Conservation (phyloP, 2,329 filamentous ascomycete genomes). For the Fusarium anthophilum region DNA sequence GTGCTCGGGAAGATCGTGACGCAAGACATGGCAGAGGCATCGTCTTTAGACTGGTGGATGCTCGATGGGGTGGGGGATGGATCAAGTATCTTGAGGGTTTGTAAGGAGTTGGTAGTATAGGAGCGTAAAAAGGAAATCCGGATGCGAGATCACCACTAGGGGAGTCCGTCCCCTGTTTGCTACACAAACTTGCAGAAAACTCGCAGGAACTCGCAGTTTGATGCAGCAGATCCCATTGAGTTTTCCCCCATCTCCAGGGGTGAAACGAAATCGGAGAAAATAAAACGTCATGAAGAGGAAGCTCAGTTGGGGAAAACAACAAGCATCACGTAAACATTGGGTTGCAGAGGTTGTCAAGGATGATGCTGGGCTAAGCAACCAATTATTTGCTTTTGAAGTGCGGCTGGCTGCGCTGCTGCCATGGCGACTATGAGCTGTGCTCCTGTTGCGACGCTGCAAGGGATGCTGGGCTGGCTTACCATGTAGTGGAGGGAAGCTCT, state of each 20-base stretch:
- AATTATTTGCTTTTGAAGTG: constrained; percentile 31
- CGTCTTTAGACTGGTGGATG: constrained; percentile 29
- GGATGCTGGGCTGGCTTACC: constrained; percentile 6
- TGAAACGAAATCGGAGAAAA: constrained; percentile 18
- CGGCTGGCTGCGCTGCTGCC: constrained; percentile 43
- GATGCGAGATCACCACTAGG: constrained; percentile 2
- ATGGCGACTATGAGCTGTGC: constrained; percentile 44
- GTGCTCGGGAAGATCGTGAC: constrained; percentile 44
- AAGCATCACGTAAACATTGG: constrained; percentile 36
- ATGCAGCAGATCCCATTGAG: neutral
- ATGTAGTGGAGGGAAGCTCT: constrained; percentile 25
- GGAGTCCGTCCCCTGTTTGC: neutral
- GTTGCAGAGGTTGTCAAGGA: constrained; percentile 33
- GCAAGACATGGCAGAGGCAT: constrained; percentile 40
- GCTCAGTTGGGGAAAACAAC: constrained; percentile 35
- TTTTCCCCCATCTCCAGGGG: constrained; percentile 31
- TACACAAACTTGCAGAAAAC: neutral
- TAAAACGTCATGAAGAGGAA: constrained; percentile 34
- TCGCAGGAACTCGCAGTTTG: neutral
- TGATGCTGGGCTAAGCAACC: constrained; percentile 39
- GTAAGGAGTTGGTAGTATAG: neutral
- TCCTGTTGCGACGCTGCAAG: constrained; percentile 30
- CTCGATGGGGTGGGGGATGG: constrained; percentile 20
- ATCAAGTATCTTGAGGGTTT: constrained; percentile 5
- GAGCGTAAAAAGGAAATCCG: neutral